A percentile compares a stretch with the other conserved stretches of the same genome.
phyloP scores from a whole-genome alignment of 495 filamentous ascomycete genomes.

The Trichoderma gamsii region DNA sequence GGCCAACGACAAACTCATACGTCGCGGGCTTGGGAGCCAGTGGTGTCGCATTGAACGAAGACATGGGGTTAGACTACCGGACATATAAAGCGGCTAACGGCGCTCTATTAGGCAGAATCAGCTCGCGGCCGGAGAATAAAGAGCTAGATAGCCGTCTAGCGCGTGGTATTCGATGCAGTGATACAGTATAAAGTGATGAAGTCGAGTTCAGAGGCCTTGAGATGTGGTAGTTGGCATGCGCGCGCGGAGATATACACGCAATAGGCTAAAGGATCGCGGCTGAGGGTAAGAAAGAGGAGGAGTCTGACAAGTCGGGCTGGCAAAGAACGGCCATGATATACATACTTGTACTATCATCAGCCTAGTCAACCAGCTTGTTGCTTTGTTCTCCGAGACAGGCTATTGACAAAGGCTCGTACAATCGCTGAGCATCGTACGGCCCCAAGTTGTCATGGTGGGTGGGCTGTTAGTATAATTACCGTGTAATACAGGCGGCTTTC shows the following conservation, averaged over 20 bases:
- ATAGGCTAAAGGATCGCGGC: not conserved
- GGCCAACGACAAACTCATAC: conserved; percentile 12
- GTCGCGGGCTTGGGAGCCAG: not conserved
- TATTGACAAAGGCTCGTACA: not conserved
- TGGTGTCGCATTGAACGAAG: not conserved
- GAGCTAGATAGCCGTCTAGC: not conserved
- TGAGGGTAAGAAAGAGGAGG: not conserved
- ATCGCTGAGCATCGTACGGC: not conserved
- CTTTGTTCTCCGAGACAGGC: not conserved
- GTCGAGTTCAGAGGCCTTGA: not conserved
- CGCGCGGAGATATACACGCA: not conserved
- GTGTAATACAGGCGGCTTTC: not conserved
- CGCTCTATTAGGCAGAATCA: not conserved
- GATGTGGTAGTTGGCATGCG: not conserved
- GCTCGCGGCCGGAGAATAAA: not conserved
- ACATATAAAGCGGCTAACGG: not conserved
- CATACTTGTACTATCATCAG: not conserved
- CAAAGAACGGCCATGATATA: not conserved
- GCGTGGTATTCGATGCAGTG: not conserved
- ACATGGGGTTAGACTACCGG: not conserved
- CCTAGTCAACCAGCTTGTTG: not conserved
- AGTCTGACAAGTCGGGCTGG: not conserved
- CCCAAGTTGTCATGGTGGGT: not conserved
- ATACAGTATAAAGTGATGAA: not conserved
- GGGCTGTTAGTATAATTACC: not conserved